Conservation (phyloP, 805 yeast species). For the Vanderwaltozyma verrucispora region DNA sequence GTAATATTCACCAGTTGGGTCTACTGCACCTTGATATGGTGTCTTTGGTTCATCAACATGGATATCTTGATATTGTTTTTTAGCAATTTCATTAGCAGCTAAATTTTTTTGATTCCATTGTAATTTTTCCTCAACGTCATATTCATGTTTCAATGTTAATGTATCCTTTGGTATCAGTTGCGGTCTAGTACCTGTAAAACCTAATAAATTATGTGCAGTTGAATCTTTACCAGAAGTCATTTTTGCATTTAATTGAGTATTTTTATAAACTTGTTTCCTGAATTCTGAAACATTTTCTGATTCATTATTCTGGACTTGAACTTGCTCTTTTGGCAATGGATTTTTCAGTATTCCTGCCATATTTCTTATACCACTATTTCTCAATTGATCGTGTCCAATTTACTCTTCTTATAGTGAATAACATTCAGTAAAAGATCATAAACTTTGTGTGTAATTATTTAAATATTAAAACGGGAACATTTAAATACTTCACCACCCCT, state of each 20-base stretch:
- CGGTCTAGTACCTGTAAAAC: background rate
- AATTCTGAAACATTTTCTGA: constrained; percentile 31
- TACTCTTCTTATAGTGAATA: too few relatives aligned
- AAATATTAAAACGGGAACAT: too few relatives aligned
- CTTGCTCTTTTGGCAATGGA: constrained; percentile 25
- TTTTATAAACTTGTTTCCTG: constrained; percentile 65
- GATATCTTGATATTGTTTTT: constrained; percentile 45
- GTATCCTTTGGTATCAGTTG: constrained; percentile 24
- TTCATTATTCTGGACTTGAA: constrained; percentile 10
- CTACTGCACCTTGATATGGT: constrained; percentile 85
- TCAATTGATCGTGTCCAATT: too few relatives aligned
- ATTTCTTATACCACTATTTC: too few relatives aligned
- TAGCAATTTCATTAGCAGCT: constrained; percentile 49
- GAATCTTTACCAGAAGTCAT: constrained; percentile 26
- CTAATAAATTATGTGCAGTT: background rate
- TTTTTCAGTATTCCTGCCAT: constrained; percentile 48
- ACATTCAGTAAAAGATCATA: too few relatives aligned
- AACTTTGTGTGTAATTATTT: too few relatives aligned
- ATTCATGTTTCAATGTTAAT: constrained; percentile 19
- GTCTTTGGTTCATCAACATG: constrained; percentile 89
- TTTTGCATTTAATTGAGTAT: constrained; percentile 67
- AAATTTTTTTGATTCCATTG: constrained; percentile 83
- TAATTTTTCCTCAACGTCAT: constrained; percentile 36
- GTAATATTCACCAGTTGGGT: constrained; percentile 73
- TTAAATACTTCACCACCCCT: too few relatives aligned